Base-by-base conservation (phyloP, 139 green algal species). In the Coccomyxa sp. region DNA sequence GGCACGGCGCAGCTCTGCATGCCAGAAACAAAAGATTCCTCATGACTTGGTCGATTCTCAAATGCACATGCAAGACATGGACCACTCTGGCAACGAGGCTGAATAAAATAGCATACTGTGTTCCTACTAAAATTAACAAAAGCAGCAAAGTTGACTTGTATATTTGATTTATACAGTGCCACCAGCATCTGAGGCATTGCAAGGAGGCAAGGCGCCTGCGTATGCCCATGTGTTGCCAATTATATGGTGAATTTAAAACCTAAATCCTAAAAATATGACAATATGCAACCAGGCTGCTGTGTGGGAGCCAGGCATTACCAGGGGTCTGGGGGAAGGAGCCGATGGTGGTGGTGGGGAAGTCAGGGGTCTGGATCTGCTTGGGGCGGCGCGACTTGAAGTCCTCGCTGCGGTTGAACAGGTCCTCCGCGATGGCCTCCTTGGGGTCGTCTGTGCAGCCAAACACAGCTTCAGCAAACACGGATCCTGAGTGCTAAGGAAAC, bases 321-420 rank as follows among this genome's bases (percentile, higher is more conserved):
- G 87, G 58, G 3, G 95, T 98, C 90, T 98, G 95, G 23, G 95
- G 95, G 91, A 98, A 98, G 76, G 90, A 96, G 79, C 95, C 95
- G 80, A 98, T 96, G 85, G 92, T 95, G 79, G 94, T 95, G 81
- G 95, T 98, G 79, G 95, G 94, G 88, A 97, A 96, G 28, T 88
- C 75, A 0, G 81, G 92, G 57, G 82, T 88, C 81, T 86, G 30
- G 80, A 92, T 85, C 90, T 96, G 93, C 87, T 87, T 84, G 30
- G 75, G 45, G 38, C 94, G 87, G 58, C 94, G 90, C 16, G 60
- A n/a, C 15, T 84, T 84, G 76, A 91, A 97, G 0, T 75, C 38
- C 88, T 90, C 79, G 18, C 86, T 28, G 7, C 94, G 84, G 23
- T 80, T 79, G 68, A 95, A 91, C 83, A 91, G 66, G 13, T 77